Evolutionary conservation across 139 green algal genomes (phyloP).

Genomic region (Asterochloris erici): DNA sequence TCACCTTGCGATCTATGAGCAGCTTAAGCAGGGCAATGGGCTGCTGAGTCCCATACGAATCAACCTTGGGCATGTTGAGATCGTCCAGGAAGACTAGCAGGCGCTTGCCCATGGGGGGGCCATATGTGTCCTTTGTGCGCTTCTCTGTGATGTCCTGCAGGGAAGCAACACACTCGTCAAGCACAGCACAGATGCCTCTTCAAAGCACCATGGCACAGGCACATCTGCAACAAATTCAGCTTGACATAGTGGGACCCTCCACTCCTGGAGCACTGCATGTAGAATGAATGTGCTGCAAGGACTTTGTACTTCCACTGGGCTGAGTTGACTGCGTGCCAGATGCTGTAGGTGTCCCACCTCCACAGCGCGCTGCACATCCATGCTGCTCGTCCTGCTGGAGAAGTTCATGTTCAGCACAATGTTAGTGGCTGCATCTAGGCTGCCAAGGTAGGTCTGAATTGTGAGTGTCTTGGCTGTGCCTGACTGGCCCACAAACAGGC

Average conservation of each 20-base stretch:
- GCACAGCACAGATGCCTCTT: too few relatives aligned
- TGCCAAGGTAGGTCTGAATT: conserved; percentile 61
- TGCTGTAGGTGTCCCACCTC: conserved; percentile 15
- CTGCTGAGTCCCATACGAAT: conserved; percentile 82
- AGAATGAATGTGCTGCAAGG: too few relatives aligned
- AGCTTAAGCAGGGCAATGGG: conserved; percentile 82
- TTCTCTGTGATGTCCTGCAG: conserved; percentile 70
- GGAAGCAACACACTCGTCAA: background rate
- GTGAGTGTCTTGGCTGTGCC: conserved; percentile 80
- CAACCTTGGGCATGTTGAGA: conserved; percentile 80
- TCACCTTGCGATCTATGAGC: conserved; percentile 64
- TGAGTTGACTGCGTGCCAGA: too few relatives aligned
- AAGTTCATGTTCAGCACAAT: conserved; percentile 78
- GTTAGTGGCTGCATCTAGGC: conserved; percentile 37
- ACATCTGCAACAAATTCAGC: too few relatives aligned
- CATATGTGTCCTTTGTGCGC: conserved; percentile 81
- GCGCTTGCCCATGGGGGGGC: conserved; percentile 73
- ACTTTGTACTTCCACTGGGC: too few relatives aligned
- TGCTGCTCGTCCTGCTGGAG: conserved; percentile 51
- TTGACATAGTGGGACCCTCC: too few relatives aligned
- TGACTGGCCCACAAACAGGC: conserved; percentile 72
- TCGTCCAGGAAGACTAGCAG: conserved; percentile 83
- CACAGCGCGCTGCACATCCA: conserved; percentile 68
- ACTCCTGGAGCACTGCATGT: too few relatives aligned
- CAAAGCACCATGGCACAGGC: too few relatives aligned